Evolutionary conservation across 2,329 filamentous ascomycete species (phyloP).

Genomic region (Colletotrichum eleusines): DNA sequence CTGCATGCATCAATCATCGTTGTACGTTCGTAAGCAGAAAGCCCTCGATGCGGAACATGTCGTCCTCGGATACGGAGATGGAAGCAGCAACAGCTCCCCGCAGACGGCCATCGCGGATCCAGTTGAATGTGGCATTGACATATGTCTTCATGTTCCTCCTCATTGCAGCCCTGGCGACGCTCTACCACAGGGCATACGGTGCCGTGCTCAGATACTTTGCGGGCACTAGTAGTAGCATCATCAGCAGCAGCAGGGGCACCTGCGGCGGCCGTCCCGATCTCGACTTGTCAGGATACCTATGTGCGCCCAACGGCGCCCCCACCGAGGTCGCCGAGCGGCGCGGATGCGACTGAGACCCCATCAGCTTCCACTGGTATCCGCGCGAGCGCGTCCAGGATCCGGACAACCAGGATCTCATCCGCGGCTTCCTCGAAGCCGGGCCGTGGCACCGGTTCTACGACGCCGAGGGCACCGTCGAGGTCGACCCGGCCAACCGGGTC

Average conservation of each 20-base stretch:
- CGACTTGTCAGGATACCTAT: not conserved
- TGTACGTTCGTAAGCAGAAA: too few relatives aligned
- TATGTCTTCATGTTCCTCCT: not conserved
- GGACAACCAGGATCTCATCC: constrained; percentile 17
- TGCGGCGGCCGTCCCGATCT: not conserved
- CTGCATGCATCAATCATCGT: too few relatives aligned
- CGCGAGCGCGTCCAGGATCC: constrained; percentile 9
- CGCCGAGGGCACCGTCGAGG: constrained; percentile 7
- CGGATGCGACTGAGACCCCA: constrained; percentile 13
- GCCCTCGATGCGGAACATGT: too few relatives aligned
- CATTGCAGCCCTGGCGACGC: not conserved
- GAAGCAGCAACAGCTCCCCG: too few relatives aligned
- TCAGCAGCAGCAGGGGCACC: too few relatives aligned
- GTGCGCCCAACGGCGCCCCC: constrained; percentile 7
- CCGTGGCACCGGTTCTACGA: constrained; percentile 23
- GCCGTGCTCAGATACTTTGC: not conserved
- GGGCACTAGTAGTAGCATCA: too few relatives aligned
- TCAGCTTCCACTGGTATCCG: constrained; percentile 24
- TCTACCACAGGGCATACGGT: not conserved
- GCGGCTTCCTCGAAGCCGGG: constrained; percentile 8
- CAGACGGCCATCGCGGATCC: not conserved
- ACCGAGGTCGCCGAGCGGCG: not conserved
- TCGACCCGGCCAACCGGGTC: constrained; percentile 2
- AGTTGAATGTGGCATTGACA: not conserved
- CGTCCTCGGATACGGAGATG: too few relatives aligned